Evolutionary conservation across 2,329 filamentous ascomycete species (phyloP), one percentile per base, ranked within the genome.

Genomic region (Penicillium rolfsii): DNA sequence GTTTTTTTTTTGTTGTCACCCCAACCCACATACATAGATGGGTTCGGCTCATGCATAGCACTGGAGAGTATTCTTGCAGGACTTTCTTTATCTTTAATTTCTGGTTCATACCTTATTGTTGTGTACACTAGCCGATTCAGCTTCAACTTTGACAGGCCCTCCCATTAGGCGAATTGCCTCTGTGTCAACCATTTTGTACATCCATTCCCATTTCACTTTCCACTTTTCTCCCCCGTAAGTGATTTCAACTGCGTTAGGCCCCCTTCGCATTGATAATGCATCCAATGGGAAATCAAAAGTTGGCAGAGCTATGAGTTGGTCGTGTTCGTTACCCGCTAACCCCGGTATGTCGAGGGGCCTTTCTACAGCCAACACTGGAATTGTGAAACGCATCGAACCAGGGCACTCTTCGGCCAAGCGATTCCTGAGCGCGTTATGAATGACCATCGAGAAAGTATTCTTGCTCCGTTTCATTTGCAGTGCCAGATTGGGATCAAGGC

Each of bases 181-280:
- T 24, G 62, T 66, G 60, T 79, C 76, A 62, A 79, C 64, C 64
- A 68, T 73, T 69, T 78, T 79, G 67, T 75, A 79, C 66, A 67
- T 73, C 71, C 77, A 77, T 58, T 77, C 70, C 70, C 75, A 79
- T n/a, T 64, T 64, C 6, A 79, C 46, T n/a, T 38, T 67, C 68
- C 70, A 73, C 35, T 22, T 57, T 24, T 35, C 57, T 16, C 49
- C 56, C 5, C 22, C 43, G 28, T 55, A 53, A 28, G 54, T 40
- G 35, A 67, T 36, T 5, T 59, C 53, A 19, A 63, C 41, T 40
- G 64, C 60, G 14, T 54, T 58, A 4, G 41, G 4, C 11, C 50
- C 43, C 36, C 55, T 40, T 22, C 58, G 52, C 30, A 49, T 36
- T 22, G 36, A 38, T 24, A 50, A 19, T 6, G 57, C 60, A 38